These are phyloP conservation scores for Sclerotinia sclerotiorum DNA, from an alignment of 2,329 filamentous ascomycete genomes.

Conservation along the genomic window DNA sequence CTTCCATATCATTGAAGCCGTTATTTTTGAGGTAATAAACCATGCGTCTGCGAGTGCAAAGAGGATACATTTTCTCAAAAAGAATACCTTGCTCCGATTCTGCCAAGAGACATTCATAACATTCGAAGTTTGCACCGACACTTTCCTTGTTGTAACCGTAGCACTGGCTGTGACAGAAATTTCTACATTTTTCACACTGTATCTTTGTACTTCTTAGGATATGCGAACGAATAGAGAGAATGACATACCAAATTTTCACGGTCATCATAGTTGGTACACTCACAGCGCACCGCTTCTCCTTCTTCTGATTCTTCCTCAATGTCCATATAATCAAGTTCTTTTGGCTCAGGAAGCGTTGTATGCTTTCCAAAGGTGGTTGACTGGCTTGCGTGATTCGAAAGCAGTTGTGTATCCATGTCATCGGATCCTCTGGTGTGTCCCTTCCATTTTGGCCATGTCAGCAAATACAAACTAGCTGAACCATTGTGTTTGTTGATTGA, in stretches of 20 bases:
- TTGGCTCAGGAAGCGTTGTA: background rate
- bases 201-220: conserved; percentile 23
- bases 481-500: background rate
- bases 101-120: conserved; percentile 31
- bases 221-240: background rate
- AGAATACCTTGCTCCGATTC: conserved; percentile 1
- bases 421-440: background rate
- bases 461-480: background rate
- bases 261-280: conserved; percentile 4
- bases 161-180: conserved; percentile 30
- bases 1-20: conserved; percentile 21
- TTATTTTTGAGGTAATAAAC: conserved; percentile 26
- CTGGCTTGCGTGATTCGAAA: background rate
- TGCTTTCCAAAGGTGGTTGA: background rate
- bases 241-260: conserved; percentile 16
- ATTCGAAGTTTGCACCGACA: conserved; percentile 21
- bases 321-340: background rate
- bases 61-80: conserved; percentile 19
- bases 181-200: conserved; percentile 29
- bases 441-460: background rate
- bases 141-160: conserved; percentile 30
- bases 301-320: background rate
- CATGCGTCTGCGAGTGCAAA: conserved; percentile 27
- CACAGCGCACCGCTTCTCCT: background rate
- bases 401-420: conserved; percentile 11